phyloP scores from a whole-genome alignment of 495 filamentous ascomycete genomes.

The Immersiella caudata region DNA sequence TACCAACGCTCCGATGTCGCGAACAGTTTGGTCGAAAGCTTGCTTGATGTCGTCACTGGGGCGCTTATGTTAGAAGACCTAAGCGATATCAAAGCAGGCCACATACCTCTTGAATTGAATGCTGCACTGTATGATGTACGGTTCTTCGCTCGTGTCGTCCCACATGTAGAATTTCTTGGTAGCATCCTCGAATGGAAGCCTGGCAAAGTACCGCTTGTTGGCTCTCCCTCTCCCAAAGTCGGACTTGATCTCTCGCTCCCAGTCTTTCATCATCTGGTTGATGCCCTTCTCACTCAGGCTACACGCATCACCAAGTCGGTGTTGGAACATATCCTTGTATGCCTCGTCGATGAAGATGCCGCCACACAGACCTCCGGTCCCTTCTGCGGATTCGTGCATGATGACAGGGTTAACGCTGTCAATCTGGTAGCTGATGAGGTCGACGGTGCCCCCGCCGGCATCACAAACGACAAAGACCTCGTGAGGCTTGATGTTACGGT shows the following conservation, averaged over 20 bases:
- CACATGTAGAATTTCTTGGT: neutral
- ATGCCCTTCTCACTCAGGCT: neutral
- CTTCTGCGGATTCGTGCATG: neutral
- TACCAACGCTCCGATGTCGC: neutral
- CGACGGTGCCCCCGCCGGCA: slow-evolving; percentile 2
- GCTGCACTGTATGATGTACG: neutral
- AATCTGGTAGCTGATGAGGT: slow-evolving; percentile 4
- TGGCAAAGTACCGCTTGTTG: neutral
- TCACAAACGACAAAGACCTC: neutral
- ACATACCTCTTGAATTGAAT: neutral
- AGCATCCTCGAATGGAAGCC: neutral
- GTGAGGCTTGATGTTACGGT: neutral
- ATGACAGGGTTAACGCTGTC: neutral
- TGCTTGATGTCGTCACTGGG: neutral
- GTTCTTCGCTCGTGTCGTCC: neutral
- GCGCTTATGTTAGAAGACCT: neutral
- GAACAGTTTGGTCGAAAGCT: neutral
- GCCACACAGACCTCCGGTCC: neutral
- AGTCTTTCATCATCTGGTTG: neutral
- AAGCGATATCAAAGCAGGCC: neutral
- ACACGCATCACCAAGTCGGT: neutral
- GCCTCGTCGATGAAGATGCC: neutral
- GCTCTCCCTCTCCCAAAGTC: neutral
- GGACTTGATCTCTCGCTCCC: neutral
- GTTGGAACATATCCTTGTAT: neutral